Percentiles rank a stretch among this genome's conserved stretches.
Evolutionary conservation across 1,139 yeast species (phyloP).

Genomic region (Spathaspora sp.): DNA sequence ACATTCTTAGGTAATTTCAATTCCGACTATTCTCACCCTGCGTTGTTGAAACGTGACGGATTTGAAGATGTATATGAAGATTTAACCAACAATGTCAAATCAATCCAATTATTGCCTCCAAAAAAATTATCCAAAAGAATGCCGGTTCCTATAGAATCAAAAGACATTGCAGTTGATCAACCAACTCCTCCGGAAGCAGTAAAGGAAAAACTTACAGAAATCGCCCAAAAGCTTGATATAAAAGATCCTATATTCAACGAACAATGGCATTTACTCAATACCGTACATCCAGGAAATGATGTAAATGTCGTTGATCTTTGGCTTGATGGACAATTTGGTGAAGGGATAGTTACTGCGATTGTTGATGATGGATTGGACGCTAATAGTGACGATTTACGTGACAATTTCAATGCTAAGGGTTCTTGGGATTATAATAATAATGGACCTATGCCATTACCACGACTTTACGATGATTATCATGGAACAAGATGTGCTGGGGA

Average conservation of each 20-base stretch:
- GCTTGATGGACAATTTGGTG: slow-evolving; percentile 80
- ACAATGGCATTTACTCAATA: slow-evolving; percentile 91
- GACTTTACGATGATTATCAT: slow-evolving; percentile 81
- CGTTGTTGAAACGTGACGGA: slow-evolving; percentile 28
- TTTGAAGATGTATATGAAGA: slow-evolving; percentile 27
- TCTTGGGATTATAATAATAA: slow-evolving; percentile 90
- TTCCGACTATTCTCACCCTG: slow-evolving; percentile 23
- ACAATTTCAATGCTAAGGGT: slow-evolving; percentile 73
- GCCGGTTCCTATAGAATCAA: slow-evolving; percentile 31
- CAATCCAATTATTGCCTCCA: slow-evolving; percentile 53
- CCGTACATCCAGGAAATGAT: slow-evolving; percentile 74
- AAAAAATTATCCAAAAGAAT: slow-evolving; percentile 46
- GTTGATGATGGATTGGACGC: slow-evolving; percentile 95
- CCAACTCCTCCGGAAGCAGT: slow-evolving; percentile 18
- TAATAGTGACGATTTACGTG: slow-evolving; percentile 68
- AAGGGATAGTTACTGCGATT: slow-evolving; percentile 79
- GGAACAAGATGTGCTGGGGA: slow-evolving; percentile 99
- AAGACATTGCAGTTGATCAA: slow-evolving; percentile 45
- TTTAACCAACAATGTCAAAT: slow-evolving; percentile 29
- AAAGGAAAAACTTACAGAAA: slow-evolving; percentile 22
- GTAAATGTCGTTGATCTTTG: slow-evolving; percentile 86
- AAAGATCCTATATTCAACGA: slow-evolving; percentile 74
- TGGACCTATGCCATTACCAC: slow-evolving; percentile 73
- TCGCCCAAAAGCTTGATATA: slow-evolving; percentile 58
- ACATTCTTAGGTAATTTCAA: slow-evolving; percentile 37